phyloP scores from a whole-genome alignment of 768 basidiomycete species.

The Dictyophora rubrovolvata region DNA sequence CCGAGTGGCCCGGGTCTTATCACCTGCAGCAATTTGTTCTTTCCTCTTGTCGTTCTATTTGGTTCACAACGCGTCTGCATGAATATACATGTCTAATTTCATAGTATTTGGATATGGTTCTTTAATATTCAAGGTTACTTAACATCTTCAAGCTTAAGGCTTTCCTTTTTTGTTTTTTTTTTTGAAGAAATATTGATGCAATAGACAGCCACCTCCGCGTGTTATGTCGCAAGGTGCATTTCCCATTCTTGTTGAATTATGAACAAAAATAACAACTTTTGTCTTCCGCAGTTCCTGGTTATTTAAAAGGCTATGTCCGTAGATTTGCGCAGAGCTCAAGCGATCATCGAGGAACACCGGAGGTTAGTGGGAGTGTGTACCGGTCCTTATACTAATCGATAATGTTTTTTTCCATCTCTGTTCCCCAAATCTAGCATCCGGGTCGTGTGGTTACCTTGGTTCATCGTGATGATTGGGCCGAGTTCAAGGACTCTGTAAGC shows the following conservation, averaged over 20 bases:
- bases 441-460: slow-evolving; percentile 87
- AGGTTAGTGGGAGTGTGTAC: slow-evolving; percentile 31
- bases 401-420: no score
- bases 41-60: no score
- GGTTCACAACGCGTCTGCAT: no score
- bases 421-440: slow-evolving; percentile 42
- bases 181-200: not conserved
- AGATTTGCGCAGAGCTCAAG: slow-evolving; percentile 87
- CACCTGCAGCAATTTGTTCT: no score
- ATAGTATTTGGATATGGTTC: slow-evolving; percentile 91
- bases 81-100: slow-evolving; percentile 26
- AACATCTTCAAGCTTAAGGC: no score
- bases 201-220: slow-evolving; percentile 68
- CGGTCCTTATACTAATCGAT: no score
- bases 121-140: slow-evolving; percentile 75
- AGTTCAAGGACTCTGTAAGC: slow-evolving; percentile 52
- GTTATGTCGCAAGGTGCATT: slow-evolving; percentile 52
- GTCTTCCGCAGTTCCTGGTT: slow-evolving; percentile 51
- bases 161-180: no score
- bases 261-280: not conserved
- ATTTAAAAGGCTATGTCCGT: slow-evolving; percentile 82
- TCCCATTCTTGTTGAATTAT: not conserved
- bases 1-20: no score
- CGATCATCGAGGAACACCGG: slow-evolving; percentile 86
- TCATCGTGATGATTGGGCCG: slow-evolving; percentile 81